phyloP scores from a whole-genome alignment of 805 yeast genomes.

The Spathaspora gorwiae region DNA sequence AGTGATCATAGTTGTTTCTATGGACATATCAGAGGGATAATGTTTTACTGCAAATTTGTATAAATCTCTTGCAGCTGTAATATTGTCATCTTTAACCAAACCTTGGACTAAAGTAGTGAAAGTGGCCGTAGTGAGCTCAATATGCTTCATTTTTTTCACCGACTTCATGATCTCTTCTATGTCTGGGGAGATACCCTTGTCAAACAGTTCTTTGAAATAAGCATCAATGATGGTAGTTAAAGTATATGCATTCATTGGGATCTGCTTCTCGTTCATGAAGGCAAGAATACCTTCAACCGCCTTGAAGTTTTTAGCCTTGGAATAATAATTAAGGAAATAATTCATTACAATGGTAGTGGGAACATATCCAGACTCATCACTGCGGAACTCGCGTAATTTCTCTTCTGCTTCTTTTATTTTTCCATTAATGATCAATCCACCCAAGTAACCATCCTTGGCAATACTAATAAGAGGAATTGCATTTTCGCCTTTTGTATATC shows the following conservation, averaged over 20 bases:
- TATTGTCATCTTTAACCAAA: conserved; percentile 45
- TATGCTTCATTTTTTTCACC: conserved; percentile 26
- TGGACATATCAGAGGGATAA: conserved; percentile 27
- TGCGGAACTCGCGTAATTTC: conserved; percentile 33
- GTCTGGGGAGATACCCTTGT: conserved; percentile 41
- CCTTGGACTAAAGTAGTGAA: conserved; percentile 51
- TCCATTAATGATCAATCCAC: conserved; percentile 39
- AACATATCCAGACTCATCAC: conserved; percentile 25
- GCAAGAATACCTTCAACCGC: conserved; percentile 47
- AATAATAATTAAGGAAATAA: conserved; percentile 41
- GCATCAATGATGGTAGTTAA: conserved; percentile 56
- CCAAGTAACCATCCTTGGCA: conserved; percentile 42
- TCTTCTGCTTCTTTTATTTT: conserved; percentile 43
- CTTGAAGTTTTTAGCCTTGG: conserved; percentile 36
- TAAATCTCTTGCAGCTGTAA: conserved; percentile 48
- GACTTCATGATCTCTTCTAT: conserved; percentile 37
- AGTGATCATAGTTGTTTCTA: conserved; percentile 45
- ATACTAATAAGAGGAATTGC: conserved; percentile 28
- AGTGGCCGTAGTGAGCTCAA: conserved; percentile 40
- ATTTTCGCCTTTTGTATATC: conserved; percentile 17
- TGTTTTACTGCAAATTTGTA: conserved; percentile 31
- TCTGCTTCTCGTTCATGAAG: conserved; percentile 35
- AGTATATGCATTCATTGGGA: conserved; percentile 59
- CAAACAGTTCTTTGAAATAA: conserved; percentile 42
- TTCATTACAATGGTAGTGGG: conserved; percentile 53